phyloP scores from a whole-genome alignment of 1,284 basidiomycete genomes.

The Moesziomyces sp. region DNA sequence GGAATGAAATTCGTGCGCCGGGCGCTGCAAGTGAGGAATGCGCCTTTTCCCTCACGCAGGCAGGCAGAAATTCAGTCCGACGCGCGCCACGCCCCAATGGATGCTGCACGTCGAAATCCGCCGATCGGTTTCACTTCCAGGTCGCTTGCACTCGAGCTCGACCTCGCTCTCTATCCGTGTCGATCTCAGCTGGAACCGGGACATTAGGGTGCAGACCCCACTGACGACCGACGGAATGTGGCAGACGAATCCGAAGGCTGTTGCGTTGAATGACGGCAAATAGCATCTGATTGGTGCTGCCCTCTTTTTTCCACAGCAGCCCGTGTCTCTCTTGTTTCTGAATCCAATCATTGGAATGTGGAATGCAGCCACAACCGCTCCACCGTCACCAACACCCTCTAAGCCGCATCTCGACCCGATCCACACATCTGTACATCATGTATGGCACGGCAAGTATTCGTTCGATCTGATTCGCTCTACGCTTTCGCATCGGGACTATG shows the following conservation, averaged over 20 bases:
- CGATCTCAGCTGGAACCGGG: not conserved
- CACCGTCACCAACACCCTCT: not conserved
- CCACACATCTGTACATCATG: no score
- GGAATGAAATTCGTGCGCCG: not conserved
- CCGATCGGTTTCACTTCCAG: constrained; percentile 19
- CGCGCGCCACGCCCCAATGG: constrained; percentile 6
- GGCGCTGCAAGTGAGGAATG: constrained; percentile 24
- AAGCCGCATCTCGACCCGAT: no score
- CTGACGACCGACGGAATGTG: no score
- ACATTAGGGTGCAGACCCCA: no score
- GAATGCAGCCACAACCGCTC: constrained; percentile 6
- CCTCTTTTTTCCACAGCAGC: not conserved
- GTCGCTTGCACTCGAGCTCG: not conserved
- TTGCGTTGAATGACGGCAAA: no score
- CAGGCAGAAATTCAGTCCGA: not conserved
- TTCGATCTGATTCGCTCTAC: no score
- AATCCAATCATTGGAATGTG: constrained; percentile 21
- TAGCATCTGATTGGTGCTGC: not conserved
- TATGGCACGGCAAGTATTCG: no score
- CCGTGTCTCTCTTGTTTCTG: constrained; percentile 12
- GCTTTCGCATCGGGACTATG: no score
- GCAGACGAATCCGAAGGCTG: not conserved
- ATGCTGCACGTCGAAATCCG: constrained; percentile 39
- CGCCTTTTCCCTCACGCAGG: not conserved
- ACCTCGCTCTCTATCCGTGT: not conserved